These are phyloP conservation scores for Fusarium palustre DNA, from an alignment of 2,329 filamentous ascomycete species.

Conservation along the genomic window DNA sequence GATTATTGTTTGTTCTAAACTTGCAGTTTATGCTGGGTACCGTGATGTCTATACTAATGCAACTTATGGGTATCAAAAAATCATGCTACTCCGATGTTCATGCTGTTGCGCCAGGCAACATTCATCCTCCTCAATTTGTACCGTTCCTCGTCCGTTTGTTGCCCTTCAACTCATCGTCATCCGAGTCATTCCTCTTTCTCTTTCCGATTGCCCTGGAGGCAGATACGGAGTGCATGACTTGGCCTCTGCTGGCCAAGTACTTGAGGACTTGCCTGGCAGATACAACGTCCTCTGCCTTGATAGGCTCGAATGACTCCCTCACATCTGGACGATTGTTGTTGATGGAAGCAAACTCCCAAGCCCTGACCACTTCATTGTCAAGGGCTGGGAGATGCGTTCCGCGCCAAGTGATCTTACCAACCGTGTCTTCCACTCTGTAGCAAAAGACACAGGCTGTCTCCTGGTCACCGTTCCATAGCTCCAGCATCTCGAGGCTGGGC, in stretches of 20 bases:
- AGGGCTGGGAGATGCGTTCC: background rate
- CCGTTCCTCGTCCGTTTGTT: background rate
- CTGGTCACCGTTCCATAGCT: background rate
- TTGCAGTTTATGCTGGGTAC: slow-evolving; percentile 1
- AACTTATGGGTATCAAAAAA: background rate
- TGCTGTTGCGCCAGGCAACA: background rate
- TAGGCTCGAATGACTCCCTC: background rate
- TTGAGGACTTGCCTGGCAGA: background rate
- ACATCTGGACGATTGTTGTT: background rate
- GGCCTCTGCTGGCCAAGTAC: background rate
- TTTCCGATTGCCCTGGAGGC: background rate
- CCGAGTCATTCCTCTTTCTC: background rate
- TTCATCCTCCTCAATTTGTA: background rate
- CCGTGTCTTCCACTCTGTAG: background rate
- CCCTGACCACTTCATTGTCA: background rate
- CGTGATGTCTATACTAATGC: background rate
- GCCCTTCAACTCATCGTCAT: background rate
- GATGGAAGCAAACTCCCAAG: background rate
- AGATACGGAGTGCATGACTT: background rate
- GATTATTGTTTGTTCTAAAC: background rate
- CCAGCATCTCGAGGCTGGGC: slow-evolving; percentile 3
- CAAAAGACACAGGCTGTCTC: background rate
- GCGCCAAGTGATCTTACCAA: background rate
- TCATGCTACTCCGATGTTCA: background rate
- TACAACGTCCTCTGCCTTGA: background rate